Evolutionary conservation across 306 rosid species (phyloP), one percentile per base, ranked within the genome.

Genomic region (Benincasa hispida): DNA sequence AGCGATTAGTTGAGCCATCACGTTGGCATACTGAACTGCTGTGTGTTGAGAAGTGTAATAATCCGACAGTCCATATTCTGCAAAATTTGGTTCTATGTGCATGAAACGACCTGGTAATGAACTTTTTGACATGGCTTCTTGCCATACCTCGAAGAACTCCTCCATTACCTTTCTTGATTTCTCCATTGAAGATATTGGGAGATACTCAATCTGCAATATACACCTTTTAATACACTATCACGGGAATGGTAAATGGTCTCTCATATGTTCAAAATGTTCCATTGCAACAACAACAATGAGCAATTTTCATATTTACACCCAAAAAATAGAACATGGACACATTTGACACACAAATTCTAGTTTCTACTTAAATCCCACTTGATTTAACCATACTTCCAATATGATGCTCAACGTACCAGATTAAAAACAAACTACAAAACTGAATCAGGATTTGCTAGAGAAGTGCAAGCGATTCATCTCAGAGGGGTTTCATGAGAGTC

Each of bases 41-140:
- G 96, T 90, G 78, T 94, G 99, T 70, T 92, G 97, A 35, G 87
- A 67, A 34, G 92, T 84, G 65, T 88, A 94, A 77, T 34, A 82
- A 85, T 92, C 97, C 18, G 81, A 62, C 39, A 89, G 97, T 48
- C 96, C 96, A 78, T 75, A 90, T 74, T 94, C 97, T 8, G 86
- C 87, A 85, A 85, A 94, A 69, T 67, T 79, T 80, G 95, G 92
- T 65, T 92, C 97, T 6, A 86, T 77, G 8, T 87, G 92, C 87
- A 88, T 73, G 84, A 92, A 92, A 11, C 92, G 99, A n/a, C 96
- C 99, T 0, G 93, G 97, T 63, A 91, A 80, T 78, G 97, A 88
- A 45, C 92, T 89, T 80, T 92, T 94, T 2, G 93, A 81, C 75
- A 92, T 82, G 5, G 84, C 77, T 80, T 94, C 95, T 79, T 87